phyloP scores from a whole-genome alignment of 441 rosid species.

The Syzygium malaccense region DNA sequence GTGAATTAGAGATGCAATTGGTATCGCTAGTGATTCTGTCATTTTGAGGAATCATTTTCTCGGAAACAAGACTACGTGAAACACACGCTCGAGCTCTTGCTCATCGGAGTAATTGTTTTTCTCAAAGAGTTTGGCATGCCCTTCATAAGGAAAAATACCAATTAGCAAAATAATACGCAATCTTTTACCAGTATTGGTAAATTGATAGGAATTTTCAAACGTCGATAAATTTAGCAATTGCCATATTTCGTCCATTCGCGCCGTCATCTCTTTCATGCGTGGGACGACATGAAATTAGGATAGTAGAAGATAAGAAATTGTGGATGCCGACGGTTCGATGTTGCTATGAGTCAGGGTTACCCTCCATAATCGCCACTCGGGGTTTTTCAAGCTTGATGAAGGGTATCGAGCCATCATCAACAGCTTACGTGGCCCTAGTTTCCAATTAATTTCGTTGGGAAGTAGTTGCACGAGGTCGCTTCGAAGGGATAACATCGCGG shows the following conservation, averaged over 20 bases:
- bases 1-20: neutral
- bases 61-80: neutral
- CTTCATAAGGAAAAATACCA: neutral
- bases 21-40: neutral
- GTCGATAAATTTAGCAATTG: too few species aligned
- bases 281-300: neutral
- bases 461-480: neutral
- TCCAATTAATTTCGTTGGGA: fast-evolving
- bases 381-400: neutral
- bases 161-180: neutral
- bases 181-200: neutral
- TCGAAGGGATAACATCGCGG: neutral
- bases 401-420: neutral
- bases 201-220: too few species aligned
- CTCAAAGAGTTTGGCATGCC: neutral
- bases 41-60: neutral
- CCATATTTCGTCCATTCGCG: neutral
- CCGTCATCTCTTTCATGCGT: neutral
- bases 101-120: neutral
- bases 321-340: fast-evolving
- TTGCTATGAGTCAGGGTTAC: neutral
- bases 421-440: neutral
- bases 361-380: neutral
- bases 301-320: neutral
- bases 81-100: neutral